phyloP scores from a whole-genome alignment of 371 early-diverging fungal species.

The Syncephalastrum contaminatum region DNA sequence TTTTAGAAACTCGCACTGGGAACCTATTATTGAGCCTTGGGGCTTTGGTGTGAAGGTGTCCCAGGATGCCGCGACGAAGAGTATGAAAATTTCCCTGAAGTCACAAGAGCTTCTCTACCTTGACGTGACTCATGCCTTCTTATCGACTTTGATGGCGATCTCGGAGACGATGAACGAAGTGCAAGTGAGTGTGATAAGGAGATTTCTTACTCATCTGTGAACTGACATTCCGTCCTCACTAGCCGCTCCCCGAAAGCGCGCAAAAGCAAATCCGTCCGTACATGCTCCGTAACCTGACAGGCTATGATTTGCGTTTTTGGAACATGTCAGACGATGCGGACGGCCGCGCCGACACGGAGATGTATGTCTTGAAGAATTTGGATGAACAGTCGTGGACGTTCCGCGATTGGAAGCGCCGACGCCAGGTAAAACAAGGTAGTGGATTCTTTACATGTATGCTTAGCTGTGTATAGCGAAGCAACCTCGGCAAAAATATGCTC shows the following conservation, averaged over 20 bases:
- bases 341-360: conserved; percentile 38
- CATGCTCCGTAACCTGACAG: conserved; percentile 73
- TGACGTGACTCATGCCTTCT: conserved; percentile 72
- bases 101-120: conserved; percentile 66
- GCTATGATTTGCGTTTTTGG: conserved; percentile 77
- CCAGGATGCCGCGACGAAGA: conserved; percentile 30
- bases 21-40: conserved; percentile 86
- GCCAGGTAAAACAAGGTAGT: conserved; percentile 47
- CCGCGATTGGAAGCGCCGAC: conserved; percentile 78
- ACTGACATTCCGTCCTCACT: not conserved
- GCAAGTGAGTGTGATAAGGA: conserved; percentile 13
- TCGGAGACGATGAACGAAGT: conserved; percentile 28
- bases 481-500: conserved; percentile 54
- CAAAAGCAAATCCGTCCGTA: conserved; percentile 60
- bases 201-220: not conserved
- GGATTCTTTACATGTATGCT: not conserved
- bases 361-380: conserved; percentile 52
- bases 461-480: conserved; percentile 13
- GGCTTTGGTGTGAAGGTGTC: conserved; percentile 37
- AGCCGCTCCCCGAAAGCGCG: conserved; percentile 33
- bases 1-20: conserved; percentile 89
- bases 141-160: conserved; percentile 61
- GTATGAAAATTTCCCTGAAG: conserved; percentile 42
- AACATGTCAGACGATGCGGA: conserved; percentile 55
- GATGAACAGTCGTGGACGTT: conserved; percentile 76